Conservation (phyloP, 345 rosid species). For the Hypericum perforatum region DNA sequence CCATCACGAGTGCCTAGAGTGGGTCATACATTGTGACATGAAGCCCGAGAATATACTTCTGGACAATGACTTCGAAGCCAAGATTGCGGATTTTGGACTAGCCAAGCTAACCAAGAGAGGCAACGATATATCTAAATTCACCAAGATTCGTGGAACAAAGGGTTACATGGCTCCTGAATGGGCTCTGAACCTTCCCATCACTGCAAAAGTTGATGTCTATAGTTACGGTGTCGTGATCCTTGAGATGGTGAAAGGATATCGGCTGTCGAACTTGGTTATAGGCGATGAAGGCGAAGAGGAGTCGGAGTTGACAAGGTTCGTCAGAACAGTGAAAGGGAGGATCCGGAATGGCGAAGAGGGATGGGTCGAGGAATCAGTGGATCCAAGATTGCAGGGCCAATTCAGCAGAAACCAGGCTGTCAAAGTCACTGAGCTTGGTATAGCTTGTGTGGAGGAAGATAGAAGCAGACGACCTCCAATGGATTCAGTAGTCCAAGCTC, state of each 20-base stretch:
- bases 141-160: slow-evolving; percentile 30
- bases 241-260: slow-evolving; percentile 31
- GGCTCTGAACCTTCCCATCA: slow-evolving; percentile 29
- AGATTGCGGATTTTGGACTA: slow-evolving; percentile 8
- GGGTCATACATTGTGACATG: slow-evolving; percentile 8
- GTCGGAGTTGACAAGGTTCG: slow-evolving; percentile 22
- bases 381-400: slow-evolving; percentile 22
- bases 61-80: slow-evolving; percentile 5
- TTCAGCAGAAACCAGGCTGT: slow-evolving; percentile 18
- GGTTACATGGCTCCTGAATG: slow-evolving; percentile 38
- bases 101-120: slow-evolving; percentile 14
- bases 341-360: slow-evolving; percentile 10
- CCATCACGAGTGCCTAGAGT: slow-evolving; percentile 5
- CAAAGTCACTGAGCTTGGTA: slow-evolving; percentile 19
- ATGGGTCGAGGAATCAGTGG: slow-evolving; percentile 30
- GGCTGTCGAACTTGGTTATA: slow-evolving; percentile 20
- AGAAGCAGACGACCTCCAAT: slow-evolving; percentile 28
- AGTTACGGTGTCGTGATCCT: slow-evolving; percentile 37
- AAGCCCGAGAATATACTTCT: slow-evolving; percentile 7
- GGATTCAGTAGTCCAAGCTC: slow-evolving; percentile 25
- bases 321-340: slow-evolving; percentile 18
- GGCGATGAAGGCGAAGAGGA: slow-evolving; percentile 22
- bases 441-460: slow-evolving; percentile 28
- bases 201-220: slow-evolving; percentile 33
- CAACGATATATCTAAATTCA: slow-evolving; percentile 8